Conservation (phyloP, 106 monocot species). For the Allium cepa region DNA sequence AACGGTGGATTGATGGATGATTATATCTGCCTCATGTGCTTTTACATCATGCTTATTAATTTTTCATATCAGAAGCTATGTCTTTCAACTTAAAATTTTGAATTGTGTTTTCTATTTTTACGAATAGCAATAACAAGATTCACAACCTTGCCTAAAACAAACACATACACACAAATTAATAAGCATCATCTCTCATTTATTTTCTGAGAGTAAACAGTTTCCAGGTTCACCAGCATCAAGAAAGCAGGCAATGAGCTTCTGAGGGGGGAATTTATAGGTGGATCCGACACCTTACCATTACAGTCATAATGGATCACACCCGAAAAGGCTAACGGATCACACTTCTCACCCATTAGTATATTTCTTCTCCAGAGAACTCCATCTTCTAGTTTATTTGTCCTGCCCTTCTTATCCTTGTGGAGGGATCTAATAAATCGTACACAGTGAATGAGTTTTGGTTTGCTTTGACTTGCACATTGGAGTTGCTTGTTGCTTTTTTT, state of each 20-base stretch:
- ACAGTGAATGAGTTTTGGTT: not conserved
- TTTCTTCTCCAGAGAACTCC: slow-evolving; percentile 6
- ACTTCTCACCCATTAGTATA: slow-evolving; percentile 16
- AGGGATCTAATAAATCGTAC: not conserved
- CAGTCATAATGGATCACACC: slow-evolving; percentile 9
- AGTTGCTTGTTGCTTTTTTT: no score
- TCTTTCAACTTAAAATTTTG: no score
- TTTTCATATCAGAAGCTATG: no score
- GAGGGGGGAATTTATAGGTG: not conserved
- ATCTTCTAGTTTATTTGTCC: not conserved
- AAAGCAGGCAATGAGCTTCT: not conserved
- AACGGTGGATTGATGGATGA: no score
- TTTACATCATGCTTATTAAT: no score
- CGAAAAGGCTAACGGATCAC: slow-evolving; percentile 12
- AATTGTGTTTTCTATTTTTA: no score
- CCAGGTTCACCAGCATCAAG: not conserved
- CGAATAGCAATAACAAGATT: no score
- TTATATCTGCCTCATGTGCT: no score
- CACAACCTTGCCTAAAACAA: no score
- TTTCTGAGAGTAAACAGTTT: no score
- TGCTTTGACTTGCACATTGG: not conserved
- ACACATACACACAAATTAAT: no score
- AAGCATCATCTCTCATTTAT: no score
- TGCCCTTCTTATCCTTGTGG: not conserved
- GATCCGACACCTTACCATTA: not conserved